Evolutionary conservation across 495 filamentous ascomycete genomes (phyloP).

Genomic region (Choiromyces venosus): DNA sequence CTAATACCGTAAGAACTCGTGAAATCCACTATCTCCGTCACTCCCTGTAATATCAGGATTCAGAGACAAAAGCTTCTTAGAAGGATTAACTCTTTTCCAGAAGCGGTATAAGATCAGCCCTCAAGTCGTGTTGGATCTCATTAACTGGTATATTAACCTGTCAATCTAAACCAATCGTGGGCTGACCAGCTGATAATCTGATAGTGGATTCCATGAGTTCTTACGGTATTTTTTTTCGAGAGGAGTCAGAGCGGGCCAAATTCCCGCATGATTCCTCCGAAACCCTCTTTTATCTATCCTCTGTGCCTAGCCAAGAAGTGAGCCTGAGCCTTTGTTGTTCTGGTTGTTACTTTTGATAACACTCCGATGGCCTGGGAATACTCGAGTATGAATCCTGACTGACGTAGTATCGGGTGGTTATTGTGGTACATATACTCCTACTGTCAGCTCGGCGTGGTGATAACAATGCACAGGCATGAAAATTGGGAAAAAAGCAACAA

Average conservation of each 20-base stretch:
- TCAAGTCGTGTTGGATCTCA: no score
- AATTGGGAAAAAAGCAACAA: neutral
- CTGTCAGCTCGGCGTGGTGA: neutral
- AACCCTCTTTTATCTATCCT: neutral
- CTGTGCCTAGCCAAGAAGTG: neutral
- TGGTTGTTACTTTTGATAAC: neutral
- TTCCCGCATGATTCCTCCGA: neutral
- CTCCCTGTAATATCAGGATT: no score
- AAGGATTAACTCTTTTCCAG: no score
- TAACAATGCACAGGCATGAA: neutral
- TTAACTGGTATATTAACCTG: no score
- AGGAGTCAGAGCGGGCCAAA: neutral
- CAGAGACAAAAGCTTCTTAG: no score
- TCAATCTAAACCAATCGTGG: no score
- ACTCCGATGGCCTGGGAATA: neutral
- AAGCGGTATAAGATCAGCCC: no score
- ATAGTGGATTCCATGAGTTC: no score
- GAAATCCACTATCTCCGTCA: no score
- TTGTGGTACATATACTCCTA: neutral
- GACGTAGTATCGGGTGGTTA: neutral
- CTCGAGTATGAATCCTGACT: neutral
- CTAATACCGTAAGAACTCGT: no score
- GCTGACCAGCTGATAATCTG: no score
- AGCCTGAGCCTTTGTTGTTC: neutral
- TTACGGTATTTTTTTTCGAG: neutral